Evolutionary conservation across 1,284 basidiomycete genomes (phyloP).

Genomic region (Melampsora americana): DNA sequence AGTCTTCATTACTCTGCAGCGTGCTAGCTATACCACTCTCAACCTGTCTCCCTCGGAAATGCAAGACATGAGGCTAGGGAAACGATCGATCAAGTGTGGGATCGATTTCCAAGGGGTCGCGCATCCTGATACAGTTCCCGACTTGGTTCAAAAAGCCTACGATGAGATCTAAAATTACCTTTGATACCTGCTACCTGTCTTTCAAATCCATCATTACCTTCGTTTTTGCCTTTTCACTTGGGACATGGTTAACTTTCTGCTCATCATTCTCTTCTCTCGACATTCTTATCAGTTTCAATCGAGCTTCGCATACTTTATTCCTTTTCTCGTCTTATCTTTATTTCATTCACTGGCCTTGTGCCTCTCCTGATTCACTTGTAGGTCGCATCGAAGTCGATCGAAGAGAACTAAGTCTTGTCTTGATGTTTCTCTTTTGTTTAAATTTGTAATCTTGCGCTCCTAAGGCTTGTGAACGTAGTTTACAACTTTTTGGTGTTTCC

Average conservation of each 20-base stretch:
- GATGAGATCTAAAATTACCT: not conserved
- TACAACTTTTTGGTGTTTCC: too few species aligned
- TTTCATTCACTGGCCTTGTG: not conserved
- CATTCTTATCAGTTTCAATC: not conserved
- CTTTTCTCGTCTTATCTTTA: not conserved
- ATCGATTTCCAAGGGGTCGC: conserved; percentile 14
- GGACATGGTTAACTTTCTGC: not conserved
- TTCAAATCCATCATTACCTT: conserved; percentile 1
- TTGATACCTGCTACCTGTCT: not conserved
- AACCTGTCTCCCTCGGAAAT: not conserved
- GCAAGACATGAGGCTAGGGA: not conserved
- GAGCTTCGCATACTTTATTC: not conserved
- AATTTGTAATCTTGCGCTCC: too few species aligned
- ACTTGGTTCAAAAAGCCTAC: conserved; percentile 4
- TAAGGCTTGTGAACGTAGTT: too few species aligned
- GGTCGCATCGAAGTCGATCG: too few species aligned
- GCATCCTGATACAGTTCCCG: not conserved
- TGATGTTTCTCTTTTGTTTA: too few species aligned
- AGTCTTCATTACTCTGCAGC: not conserved
- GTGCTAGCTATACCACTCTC: not conserved
- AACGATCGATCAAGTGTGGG: not conserved
- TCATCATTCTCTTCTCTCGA: not conserved
- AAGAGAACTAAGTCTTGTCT: too few species aligned
- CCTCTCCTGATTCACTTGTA: too few species aligned
- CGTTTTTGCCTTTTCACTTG: not conserved